phyloP scores from a whole-genome alignment of 2,329 filamentous ascomycete genomes.

The Leptodontidium sp. region DNA sequence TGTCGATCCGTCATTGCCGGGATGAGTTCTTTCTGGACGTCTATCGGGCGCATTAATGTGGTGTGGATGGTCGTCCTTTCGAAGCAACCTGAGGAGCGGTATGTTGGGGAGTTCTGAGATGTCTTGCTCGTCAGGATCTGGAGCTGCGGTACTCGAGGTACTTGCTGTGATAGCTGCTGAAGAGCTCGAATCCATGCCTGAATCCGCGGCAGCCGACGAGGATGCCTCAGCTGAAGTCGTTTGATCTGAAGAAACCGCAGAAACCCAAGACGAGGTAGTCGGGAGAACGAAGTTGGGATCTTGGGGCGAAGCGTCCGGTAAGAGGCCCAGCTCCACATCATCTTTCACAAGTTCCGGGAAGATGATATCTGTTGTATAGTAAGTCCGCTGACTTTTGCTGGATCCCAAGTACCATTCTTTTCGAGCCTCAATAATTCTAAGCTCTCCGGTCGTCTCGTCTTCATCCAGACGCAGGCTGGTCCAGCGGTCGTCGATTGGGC shows the following conservation, averaged over 20 bases:
- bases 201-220: slow-evolving; percentile 16
- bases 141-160: slow-evolving; percentile 1
- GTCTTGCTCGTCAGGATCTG: slow-evolving; percentile 17
- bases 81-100: slow-evolving; percentile 39
- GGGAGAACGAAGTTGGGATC: not conserved
- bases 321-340: slow-evolving; percentile 23
- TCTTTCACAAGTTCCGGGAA: slow-evolving; percentile 48
- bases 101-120: slow-evolving; percentile 37
- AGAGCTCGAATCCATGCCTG: slow-evolving; percentile 19
- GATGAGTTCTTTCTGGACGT: slow-evolving; percentile 57
- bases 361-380: slow-evolving; percentile 66
- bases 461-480: slow-evolving; percentile 68
- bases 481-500: slow-evolving; percentile 79
- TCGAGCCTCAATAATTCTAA: slow-evolving; percentile 72
- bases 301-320: not conserved
- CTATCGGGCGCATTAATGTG: slow-evolving; percentile 49
- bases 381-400: slow-evolving; percentile 68
- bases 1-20: slow-evolving; percentile 53
- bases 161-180: not conserved
- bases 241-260: slow-evolving; percentile 14
- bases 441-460: slow-evolving; percentile 64
- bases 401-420: slow-evolving; percentile 69
- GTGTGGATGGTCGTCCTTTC: slow-evolving; percentile 48
- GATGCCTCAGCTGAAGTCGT: slow-evolving; percentile 15
- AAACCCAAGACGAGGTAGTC: slow-evolving; percentile 8